Base-by-base conservation (phyloP, 169 alveolate species). In the Plasmodium relictum region DNA sequence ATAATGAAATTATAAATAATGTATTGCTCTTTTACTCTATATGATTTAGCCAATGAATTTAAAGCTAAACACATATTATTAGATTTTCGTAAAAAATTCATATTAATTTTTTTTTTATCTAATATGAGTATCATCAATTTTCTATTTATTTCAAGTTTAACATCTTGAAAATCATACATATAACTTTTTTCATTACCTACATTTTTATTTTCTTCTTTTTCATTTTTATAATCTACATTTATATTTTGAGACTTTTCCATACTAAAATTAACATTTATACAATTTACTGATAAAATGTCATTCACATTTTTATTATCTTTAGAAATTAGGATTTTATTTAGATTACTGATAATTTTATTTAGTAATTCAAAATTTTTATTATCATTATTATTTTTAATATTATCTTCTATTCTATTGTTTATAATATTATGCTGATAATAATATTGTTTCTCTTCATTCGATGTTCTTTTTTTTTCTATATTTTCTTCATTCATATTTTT, bases 41-140 rank as follows among this genome's bases (percentile, higher is more conserved):
- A 86, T 54, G 92, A 69, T 24, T 71, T 69, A 20, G 76, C 74
- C 20, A 86, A 71, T 0, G 88, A 69, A 31, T 65, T 72, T 31
- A 86, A 65, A 63, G 92, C 88, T 86, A 86, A 74, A 37, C 92
- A 86, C 62, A 86, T 72, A 63, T 86, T 86, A 41, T 54, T 86
- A 0, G 92, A 86, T 54, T 86, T 86, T 70, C 92, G 70, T 52
- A 86, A 63, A 71, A 86, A 86, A 71, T 86, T 86, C n/a, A 62
- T 71, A 50, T 86, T 86, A 39, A 69, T 41, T 45, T 42, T 59
- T 20, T 72, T 52, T 24, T 63, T 65, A 59, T 72, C 92, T 44
- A 71, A 59, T 14, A 86, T 31, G 5, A 86, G 76, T 66, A 58
- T 86, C 26, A 70, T 59, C 16, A 86, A 42, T 37, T 86, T 86